Base-by-base conservation (phyloP, 768 basidiomycete species). In the Baorangia bicolor region DNA sequence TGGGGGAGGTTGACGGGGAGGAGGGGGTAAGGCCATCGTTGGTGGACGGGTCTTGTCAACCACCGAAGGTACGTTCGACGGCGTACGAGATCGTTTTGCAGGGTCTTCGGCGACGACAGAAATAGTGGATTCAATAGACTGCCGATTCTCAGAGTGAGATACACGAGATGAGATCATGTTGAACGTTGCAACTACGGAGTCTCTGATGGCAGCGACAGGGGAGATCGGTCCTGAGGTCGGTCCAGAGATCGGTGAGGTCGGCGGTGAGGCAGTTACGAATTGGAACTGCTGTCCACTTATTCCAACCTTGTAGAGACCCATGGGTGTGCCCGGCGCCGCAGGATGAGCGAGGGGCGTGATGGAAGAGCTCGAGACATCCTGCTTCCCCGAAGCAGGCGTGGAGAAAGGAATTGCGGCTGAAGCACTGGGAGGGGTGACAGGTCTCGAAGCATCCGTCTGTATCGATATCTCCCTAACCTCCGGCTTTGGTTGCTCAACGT, bases 21-120 rank as follows among this genome's bases (percentile, higher is more conserved):
- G 91, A 2, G 92, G 91, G 0, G 91, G 91, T 3, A 94, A 74
- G 28, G 83, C 75, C 88, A 93, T 91, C 72, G 85, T 92, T 0
- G 93, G 92, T 43, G 93, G 94, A 50, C 83, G 84, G 18, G 88
- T 82, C 75, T 88, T 93, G 74, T 91, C 89, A 28, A 86, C 79
- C 6, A 78, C 71, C 11, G 78, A 74, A 27, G 81, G 74, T 23
- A 77, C 74, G 63, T 74, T 77, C n/a, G 86, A 85, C 20, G 83
- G 76, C n/a, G 83, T 82, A 40, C 86, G 82, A n/a, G 85, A 77
- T 31, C 87, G 82, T 49, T 66, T 69, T 69, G 58, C 74, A 18
- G 61, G 78, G 31, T 81, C 81, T 37, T 81, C 81, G 37, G 76
- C 67, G 33, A 75, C 74, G 3, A 81, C 76, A 2, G 87, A 84